phyloP scores from a whole-genome alignment of 306 rosid genomes.

The Rosa rugosa region DNA sequence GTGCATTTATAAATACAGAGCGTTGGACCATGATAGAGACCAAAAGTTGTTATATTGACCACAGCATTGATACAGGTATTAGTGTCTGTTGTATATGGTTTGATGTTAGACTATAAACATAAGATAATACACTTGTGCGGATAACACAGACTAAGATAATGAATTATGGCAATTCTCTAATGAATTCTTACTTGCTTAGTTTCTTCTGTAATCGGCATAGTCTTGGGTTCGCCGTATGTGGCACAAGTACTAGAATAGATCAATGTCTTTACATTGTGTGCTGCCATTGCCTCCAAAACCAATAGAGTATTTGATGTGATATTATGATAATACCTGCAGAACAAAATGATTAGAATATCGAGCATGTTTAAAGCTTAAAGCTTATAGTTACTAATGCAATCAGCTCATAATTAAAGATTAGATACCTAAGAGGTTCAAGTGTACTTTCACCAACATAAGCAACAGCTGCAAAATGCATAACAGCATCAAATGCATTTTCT shows the following conservation, averaged over 20 bases:
- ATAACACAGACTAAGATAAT: background rate
- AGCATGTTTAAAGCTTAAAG: background rate
- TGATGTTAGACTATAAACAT: background rate
- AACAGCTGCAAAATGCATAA: constrained; percentile 99
- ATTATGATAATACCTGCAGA: constrained; percentile 89
- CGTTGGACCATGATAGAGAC: background rate
- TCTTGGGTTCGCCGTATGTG: constrained; percentile 90
- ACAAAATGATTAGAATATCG: background rate
- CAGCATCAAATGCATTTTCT: constrained; percentile 93
- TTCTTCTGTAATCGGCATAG: constrained; percentile 93
- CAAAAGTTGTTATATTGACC: background rate
- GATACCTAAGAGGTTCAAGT: constrained; percentile 73
- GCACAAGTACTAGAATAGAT: constrained; percentile 99
- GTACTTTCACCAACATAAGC: constrained; percentile 99
- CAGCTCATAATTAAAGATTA: background rate
- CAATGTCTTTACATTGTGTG: constrained; percentile 72
- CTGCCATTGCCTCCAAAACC: constrained; percentile 88
- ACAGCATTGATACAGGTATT: background rate
- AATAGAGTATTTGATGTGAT: constrained; percentile 88
- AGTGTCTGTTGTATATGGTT: background rate
- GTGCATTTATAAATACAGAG: background rate
- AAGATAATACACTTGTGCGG: background rate
- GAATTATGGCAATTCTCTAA: background rate
- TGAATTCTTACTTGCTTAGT: constrained; percentile 67
- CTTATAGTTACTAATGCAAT: background rate